Conservation (phyloP, 495 filamentous ascomycete genomes). For the Astrothelium macrocarpum region DNA sequence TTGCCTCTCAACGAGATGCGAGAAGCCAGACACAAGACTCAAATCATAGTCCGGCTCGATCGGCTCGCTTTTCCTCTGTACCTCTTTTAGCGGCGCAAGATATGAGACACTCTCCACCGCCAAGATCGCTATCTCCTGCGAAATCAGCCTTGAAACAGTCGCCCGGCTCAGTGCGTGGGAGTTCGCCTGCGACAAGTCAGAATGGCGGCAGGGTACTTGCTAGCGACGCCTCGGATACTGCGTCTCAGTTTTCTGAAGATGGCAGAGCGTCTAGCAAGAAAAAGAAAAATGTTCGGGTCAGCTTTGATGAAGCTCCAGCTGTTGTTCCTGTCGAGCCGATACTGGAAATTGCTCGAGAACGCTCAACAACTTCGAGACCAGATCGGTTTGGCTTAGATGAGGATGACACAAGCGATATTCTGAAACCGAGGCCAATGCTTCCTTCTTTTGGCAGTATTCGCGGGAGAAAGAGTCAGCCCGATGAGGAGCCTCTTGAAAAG, state of each 20-base stretch:
- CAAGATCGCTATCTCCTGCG: conserved; percentile 69
- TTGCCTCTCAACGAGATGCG: background rate
- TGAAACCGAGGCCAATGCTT: conserved; percentile 66
- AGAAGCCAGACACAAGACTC: background rate
- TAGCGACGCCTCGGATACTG: conserved; percentile 53
- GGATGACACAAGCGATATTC: conserved; percentile 53
- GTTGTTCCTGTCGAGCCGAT: background rate
- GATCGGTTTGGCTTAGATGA: conserved; percentile 14
- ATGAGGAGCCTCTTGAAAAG: conserved; percentile 24
- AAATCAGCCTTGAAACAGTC: conserved; percentile 78
- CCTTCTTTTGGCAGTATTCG: conserved; percentile 77
- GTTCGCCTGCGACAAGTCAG: conserved; percentile 22
- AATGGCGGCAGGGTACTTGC: conserved; percentile 28
- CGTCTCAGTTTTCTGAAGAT: conserved; percentile 53
- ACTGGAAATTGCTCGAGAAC: background rate
- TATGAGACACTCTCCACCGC: conserved; percentile 61
- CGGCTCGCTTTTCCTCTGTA: conserved; percentile 62
- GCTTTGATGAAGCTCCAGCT: conserved; percentile 53
- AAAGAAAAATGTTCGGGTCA: conserved; percentile 68
- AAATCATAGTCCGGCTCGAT: conserved; percentile 48
- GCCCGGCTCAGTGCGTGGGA: conserved; percentile 31
- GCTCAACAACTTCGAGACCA: background rate
- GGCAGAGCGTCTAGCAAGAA: conserved; percentile 35
- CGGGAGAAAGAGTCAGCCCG: conserved; percentile 13
- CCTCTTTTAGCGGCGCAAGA: conserved; percentile 41